These are phyloP conservation scores for Chionographis japonica DNA, from an alignment of 106 monocot genomes.

Conservation along the genomic window DNA sequence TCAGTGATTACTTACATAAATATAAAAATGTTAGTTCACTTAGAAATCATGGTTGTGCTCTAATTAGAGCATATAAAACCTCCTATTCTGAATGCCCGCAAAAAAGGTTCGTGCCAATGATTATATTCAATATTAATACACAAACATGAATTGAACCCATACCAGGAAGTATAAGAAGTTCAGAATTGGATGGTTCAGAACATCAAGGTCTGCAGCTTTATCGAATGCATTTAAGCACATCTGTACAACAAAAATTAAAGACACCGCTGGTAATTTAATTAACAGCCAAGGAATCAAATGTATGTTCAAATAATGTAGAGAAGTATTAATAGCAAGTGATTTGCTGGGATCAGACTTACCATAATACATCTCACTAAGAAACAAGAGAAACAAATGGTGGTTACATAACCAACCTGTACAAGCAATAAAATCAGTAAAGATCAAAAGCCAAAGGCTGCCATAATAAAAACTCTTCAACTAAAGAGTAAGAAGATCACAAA, in stretches of 20 bases:
- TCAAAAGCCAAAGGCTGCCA: too few relatives aligned
- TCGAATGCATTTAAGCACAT: slow-evolving; percentile 63
- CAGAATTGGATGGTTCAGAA: slow-evolving; percentile 56
- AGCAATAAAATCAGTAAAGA: not conserved
- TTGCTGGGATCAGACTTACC: slow-evolving; percentile 16
- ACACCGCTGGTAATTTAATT: not conserved
- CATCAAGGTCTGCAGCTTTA: slow-evolving; percentile 56
- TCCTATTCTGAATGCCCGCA: too few relatives aligned
- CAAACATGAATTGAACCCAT: not conserved
- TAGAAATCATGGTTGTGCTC: too few relatives aligned
- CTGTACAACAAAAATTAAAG: slow-evolving; percentile 9
- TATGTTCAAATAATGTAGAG: too few relatives aligned
- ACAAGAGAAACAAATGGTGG: slow-evolving; percentile 41
- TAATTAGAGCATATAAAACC: too few relatives aligned
- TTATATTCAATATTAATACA: not conserved
- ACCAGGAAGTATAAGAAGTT: slow-evolving; percentile 64
- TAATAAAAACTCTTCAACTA: too few relatives aligned
- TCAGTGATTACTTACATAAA: too few relatives aligned
- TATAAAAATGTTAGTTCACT: too few relatives aligned
- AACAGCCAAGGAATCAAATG: not conserved
- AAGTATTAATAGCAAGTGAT: too few relatives aligned
- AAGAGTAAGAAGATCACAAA: not conserved
- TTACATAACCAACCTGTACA: slow-evolving; percentile 43
- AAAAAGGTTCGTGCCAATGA: not conserved
- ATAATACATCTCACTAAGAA: slow-evolving; percentile 39